A percentile compares a stretch with the other conserved stretches of the same genome.
Conservation (phyloP, 768 basidiomycete species). For the Tylopilus subfusipes region DNA sequence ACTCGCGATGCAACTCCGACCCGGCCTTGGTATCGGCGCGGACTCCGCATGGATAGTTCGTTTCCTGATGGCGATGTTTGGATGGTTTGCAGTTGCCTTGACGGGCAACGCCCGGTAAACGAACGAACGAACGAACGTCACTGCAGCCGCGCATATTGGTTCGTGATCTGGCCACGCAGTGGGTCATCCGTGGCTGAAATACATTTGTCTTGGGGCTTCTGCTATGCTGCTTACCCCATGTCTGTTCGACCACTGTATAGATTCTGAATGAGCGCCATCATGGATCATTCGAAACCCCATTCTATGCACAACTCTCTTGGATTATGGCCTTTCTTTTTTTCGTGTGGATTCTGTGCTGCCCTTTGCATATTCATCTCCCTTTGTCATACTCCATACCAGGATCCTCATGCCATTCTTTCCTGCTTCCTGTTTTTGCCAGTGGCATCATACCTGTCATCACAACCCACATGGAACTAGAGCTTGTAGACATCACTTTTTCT, state of each 20-base stretch:
- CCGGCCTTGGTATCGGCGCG: conserved; percentile 64
- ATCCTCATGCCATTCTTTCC: not conserved
- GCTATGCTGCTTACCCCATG: not conserved
- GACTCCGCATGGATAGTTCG: conserved; percentile 79
- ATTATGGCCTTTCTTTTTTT: not conserved
- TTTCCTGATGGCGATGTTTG: conserved; percentile 76
- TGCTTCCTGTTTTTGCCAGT: not conserved
- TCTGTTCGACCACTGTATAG: not conserved
- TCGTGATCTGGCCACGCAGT: not conserved
- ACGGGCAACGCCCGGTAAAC: conserved; percentile 33
- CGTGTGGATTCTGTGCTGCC: not conserved
- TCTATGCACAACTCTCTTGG: conserved; percentile 6
- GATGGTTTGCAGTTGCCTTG: conserved; percentile 67
- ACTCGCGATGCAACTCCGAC: conserved; percentile 74
- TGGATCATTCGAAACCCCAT: not conserved
- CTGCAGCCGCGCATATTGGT: not conserved
- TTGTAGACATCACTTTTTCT: not conserved
- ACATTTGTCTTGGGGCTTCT: not conserved
- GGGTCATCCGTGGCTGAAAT: not conserved
- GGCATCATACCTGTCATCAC: not conserved
- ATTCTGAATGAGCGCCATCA: conserved; percentile 3
- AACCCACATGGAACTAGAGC: conserved; percentile 1
- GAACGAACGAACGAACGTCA: not conserved
- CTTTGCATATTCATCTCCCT: not conserved
- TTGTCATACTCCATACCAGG: not conserved